Evolutionary conservation across 2,329 filamentous ascomycete genomes (phyloP).

Genomic region (Fusarium brevicatenulatum): DNA sequence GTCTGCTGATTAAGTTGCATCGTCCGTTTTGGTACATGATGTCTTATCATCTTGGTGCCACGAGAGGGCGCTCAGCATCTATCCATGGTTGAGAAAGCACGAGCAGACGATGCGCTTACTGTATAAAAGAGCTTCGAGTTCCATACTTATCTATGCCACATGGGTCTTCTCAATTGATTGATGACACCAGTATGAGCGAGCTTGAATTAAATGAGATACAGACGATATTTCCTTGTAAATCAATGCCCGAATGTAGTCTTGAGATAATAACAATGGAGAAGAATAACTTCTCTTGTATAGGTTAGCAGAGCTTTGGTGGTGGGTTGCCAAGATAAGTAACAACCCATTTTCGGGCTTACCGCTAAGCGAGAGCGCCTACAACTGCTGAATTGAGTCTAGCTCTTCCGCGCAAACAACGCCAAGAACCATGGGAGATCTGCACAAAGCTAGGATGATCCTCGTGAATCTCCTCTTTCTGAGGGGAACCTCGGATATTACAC

Average conservation of each 20-base stretch:
- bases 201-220: neutral
- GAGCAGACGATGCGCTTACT: accelerated
- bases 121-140: too few relatives aligned
- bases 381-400: neutral
- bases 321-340: neutral
- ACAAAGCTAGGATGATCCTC: neutral
- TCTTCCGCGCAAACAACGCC: neutral
- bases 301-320: neutral
- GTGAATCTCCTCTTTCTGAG: neutral
- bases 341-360: neutral
- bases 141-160: too few relatives aligned
- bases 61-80: accelerated
- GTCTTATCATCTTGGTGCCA: accelerated
- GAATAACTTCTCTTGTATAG: neutral
- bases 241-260: neutral
- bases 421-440: neutral
- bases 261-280: neutral
- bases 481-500: neutral
- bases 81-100: neutral
- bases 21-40: accelerated
- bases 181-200: accelerated
- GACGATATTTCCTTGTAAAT: neutral
- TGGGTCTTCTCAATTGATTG: neutral
- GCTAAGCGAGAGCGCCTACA: neutral
- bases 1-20: neutral